Evolutionary conservation across 140 eudicot genomes (phyloP).

Genomic region (Flaveria floridana): DNA sequence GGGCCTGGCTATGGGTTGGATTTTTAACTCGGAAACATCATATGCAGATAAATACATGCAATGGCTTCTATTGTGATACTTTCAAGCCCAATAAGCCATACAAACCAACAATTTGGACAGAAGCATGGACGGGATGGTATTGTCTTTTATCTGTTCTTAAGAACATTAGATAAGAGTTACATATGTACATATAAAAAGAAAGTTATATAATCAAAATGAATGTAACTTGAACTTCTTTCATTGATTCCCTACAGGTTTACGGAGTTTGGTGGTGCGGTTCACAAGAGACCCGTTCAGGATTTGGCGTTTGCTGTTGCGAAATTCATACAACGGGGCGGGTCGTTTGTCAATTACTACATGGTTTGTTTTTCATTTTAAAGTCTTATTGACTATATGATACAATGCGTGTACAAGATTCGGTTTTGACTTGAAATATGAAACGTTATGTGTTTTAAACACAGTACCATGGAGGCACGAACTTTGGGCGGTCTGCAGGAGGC

Average conservation of each 20-base stretch:
- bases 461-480: conserved; percentile 99
- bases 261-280: conserved; percentile 74
- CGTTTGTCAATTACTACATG: conserved; percentile 91
- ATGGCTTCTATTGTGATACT: conserved; percentile 58
- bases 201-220: background rate
- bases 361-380: conserved; percentile 33
- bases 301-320: conserved; percentile 90
- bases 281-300: conserved; percentile 87
- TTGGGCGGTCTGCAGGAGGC: conserved; percentile 96
- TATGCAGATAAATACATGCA: conserved; percentile 58
- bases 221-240: background rate
- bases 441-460: conserved; percentile 29
- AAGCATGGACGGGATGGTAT: conserved; percentile 63
- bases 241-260: conserved; percentile 57
- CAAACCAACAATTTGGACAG: conserved; percentile 57
- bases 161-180: no score
- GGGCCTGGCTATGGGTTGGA: conserved; percentile 1
- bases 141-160: background rate
- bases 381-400: background rate
- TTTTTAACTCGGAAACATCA: background rate
- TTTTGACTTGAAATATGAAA: conserved; percentile 1
- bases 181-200: background rate
- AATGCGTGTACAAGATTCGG: background rate
- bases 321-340: conserved; percentile 80
- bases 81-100: conserved; percentile 52